Percentiles rank a stretch among this genome's conserved stretches.
Evolutionary conservation across 1,284 basidiomycete genomes (phyloP).

Genomic region (Trametes polyzona): DNA sequence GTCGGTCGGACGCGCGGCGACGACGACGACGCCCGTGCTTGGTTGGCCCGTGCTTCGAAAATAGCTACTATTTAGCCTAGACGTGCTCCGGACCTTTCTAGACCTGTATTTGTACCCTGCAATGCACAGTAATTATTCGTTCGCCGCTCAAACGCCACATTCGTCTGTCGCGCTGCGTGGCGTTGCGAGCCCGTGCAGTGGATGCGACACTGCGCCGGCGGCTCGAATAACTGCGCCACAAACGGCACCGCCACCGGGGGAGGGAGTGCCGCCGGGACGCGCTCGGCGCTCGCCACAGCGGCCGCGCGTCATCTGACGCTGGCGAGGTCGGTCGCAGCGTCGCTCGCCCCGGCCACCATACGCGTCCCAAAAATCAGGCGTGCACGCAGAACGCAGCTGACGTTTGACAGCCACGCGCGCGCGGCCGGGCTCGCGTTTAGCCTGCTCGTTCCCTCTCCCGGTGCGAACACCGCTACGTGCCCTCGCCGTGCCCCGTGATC

Average conservation of each 20-base stretch:
- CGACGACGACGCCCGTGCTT: no score
- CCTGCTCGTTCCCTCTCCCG: not conserved
- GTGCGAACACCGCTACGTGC: slow-evolving; percentile 1
- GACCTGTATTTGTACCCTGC: not conserved
- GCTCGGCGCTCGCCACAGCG: not conserved
- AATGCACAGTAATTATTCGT: not conserved
- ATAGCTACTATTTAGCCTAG: not conserved
- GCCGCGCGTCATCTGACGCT: slow-evolving; percentile 19
- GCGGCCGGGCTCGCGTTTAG: not conserved
- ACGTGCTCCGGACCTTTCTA: not conserved
- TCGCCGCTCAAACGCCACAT: no score
- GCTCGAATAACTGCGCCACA: slow-evolving; percentile 11
- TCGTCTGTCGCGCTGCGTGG: no score
- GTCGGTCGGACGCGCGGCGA: no score
- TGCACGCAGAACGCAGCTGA: slow-evolving; percentile 8
- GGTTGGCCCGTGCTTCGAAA: not conserved
- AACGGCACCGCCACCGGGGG: slow-evolving; percentile 24
- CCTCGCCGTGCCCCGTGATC: not conserved
- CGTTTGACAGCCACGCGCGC: not conserved
- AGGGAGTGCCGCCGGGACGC: slow-evolving; percentile 13
- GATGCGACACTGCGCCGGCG: not conserved
- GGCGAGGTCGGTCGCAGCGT: not conserved
- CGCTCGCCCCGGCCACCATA: not conserved
- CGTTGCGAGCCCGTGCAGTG: no score
- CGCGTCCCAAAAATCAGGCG: not conserved